Evolutionary conservation across 306 rosid species (phyloP), one percentile per base, ranked within the genome.

Genomic region (Gastrolobium villosum): DNA sequence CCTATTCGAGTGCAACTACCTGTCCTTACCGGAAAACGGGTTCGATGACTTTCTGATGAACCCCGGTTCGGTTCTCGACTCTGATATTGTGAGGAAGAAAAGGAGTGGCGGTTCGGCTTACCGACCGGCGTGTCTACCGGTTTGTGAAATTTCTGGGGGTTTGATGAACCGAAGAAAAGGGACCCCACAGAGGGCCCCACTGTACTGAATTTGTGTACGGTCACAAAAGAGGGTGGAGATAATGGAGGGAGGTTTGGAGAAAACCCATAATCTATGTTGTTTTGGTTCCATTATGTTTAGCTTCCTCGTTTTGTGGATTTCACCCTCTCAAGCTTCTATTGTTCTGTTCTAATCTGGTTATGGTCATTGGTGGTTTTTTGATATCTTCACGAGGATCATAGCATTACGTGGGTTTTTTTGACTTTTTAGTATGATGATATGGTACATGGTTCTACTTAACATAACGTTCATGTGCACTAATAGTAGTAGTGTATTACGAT

Each of bases 101-200:
- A 81, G 93, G 26, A 86, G 86, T 49, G 78, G 79, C 50, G 43
- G 82, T 2, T 80, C 90, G 53, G 59, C 77, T 57, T 85, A 82
- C 61, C 77, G 84, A 41, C 83, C 89, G 60, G 85, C 57, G 0
- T 84, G 82, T 81, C 81, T 13, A 7, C 79, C 84, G 5, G 80
- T 71, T 49, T 75, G 80, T 14, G 86, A 84, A 46, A 84, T 86
- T 9, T 81, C 89, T 77, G 80, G 60, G 50, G 31, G 83, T 53
- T 59, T 90, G 80, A 83, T 88, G 92, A 90, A 86, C 86, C 94
- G 94, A 26, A 70, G 94, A 50, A 89, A 92, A 77, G 89, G 90
- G 43, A 88, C 86, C 10, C 97, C 97, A 0, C 97, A 89, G 56
- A 67, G 97, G 87, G 90, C 97, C 72, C 97, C 94, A 8, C 92